Evolutionary conservation across 2,329 filamentous ascomycete genomes (phyloP), one percentile per base, ranked within the genome.

Genomic region (Aspergillus sclerotialis): DNA sequence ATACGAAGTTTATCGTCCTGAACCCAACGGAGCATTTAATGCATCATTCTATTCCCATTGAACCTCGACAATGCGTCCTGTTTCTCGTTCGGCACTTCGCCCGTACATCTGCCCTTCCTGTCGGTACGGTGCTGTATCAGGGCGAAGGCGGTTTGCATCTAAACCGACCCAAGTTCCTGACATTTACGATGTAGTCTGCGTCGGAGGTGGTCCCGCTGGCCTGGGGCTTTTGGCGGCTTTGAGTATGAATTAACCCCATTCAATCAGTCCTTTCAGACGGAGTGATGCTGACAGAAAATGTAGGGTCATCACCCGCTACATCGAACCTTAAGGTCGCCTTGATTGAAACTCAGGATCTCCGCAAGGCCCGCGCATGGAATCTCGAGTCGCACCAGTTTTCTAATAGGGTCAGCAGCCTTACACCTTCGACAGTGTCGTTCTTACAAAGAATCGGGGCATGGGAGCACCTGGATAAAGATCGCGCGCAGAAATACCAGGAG

Each of bases 331-430:
- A 82, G 50, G 75, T 95, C 28, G 92, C 90, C 40, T 78, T 98
- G 39, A 76, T 98, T 51, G 92, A 98, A 69, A 82, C 82, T 23
- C 89, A 95, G 64, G 82, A 93, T 55, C 76, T 98, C 21, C 67
- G 73, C 46, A 84, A 82, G 51, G 72, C 76, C 33, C 75, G 75
- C 32, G 64, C 74, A 15, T 87, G 82, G 70, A 76, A 75, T 34
- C 76, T 84, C 6, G 76, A 79, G 3, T 60, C 75, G 5, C 75
- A 76, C 33, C 71, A 77, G 48, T 98, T 82, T 67, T 94, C 90
- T 39, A 96, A 98, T 67, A 81, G 92, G 54, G 94, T 90, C 67
- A 94, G 86, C 68, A 96, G 90, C 32, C 73, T 98, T 37, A 98
- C 92, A 0, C 90, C 90, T 0, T 75, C 83, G 0, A 94, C 89